Percentiles rank a stretch among this genome's conserved stretches.
phyloP scores from a whole-genome alignment of 2,329 filamentous ascomycete genomes.

The Geosmithia morbida region DNA sequence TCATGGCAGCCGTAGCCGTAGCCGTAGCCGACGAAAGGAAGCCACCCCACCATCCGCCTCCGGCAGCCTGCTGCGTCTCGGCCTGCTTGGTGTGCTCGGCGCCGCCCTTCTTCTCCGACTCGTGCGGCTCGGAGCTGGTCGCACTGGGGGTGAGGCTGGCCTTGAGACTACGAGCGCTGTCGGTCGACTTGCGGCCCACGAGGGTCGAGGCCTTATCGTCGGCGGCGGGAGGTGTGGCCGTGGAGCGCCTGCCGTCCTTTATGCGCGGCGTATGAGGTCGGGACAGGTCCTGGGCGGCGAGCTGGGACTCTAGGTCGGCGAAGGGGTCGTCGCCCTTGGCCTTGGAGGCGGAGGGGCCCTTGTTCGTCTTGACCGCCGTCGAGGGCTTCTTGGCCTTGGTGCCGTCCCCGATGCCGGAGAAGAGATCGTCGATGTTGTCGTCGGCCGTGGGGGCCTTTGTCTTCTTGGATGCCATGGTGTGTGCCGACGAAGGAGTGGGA shows the following conservation, averaged over 20 bases:
- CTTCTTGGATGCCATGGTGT: constrained; percentile 44
- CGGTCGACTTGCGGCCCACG: constrained; percentile 54
- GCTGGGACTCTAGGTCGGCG: constrained; percentile 63
- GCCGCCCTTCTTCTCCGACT: constrained; percentile 36
- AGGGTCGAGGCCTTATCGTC: constrained; percentile 32
- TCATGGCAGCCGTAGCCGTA: constrained; percentile 72
- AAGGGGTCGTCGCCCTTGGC: constrained; percentile 55
- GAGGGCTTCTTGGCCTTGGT: constrained; percentile 31
- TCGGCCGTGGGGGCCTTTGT: constrained; percentile 38
- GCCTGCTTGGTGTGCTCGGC: constrained; percentile 23
- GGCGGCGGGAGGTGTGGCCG: constrained; percentile 44
- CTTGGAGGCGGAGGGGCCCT: constrained; percentile 32
- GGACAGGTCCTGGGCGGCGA: constrained; percentile 55
- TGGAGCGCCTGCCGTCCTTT: constrained; percentile 29
- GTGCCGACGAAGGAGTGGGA: background rate
- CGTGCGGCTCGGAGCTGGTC: constrained; percentile 46
- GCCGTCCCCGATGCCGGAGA: constrained; percentile 45
- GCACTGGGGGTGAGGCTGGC: constrained; percentile 57
- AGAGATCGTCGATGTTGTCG: constrained; percentile 51
- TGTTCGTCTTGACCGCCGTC: constrained; percentile 20
- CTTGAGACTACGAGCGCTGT: constrained; percentile 59
- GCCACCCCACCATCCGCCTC: constrained; percentile 82
- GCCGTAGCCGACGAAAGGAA: constrained; percentile 70
- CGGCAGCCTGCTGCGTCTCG: constrained; percentile 15
- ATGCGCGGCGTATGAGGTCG: constrained; percentile 74